Base-by-base conservation (phyloP, 257 asterid genomes). In the Leptodermis oblonga region DNA sequence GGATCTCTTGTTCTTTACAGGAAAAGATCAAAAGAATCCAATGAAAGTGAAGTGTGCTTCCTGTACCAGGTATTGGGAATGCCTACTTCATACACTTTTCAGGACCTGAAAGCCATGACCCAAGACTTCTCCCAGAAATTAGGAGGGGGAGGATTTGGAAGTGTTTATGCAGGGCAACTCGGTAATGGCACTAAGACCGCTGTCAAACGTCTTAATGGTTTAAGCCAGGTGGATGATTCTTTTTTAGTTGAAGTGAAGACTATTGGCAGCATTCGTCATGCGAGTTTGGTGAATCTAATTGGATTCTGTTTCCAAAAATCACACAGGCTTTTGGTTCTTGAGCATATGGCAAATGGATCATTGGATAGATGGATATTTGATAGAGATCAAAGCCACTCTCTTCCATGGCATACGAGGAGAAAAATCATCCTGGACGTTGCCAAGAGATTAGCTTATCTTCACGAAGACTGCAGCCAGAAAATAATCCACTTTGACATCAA, bases 401-500 rank as follows among this genome's bases (percentile, higher is more conserved):
- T 78, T 68, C 11, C 43, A 2, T 78, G 82, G 82, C 7, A 15
- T 0, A 26, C 31, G 10, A 61, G 73, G 22, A 56, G 54, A 8
- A 74, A 25, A 48, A 74, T 78, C 26, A 62, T 74, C 43, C 37
- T 18, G 25, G 74, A 78, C 7, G 58, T 78, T 0, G 77, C 78
- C 4, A 73, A 74, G 49, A 74, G 82, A 1, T 60, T 78, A 71
- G 73, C 69, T 0, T 78, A 74, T 52, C 69, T 78, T 17, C 79
- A 73, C 2, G 79, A 65, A 20, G 76, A 78, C 0, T 73, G 82
- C 64, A 70, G 70, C 28, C 76, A 69, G 28, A 78, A 74, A 62
- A 73, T 78, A 52, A 45, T 74, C 51, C 79, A 78, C 25, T 62
- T 78, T 23, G 74, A 78, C 17, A 78, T 78, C 59, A 65, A 78